Evolutionary conservation across 2,329 filamentous ascomycete species (phyloP).

Genomic region (Teratosphaeria destructans): DNA sequence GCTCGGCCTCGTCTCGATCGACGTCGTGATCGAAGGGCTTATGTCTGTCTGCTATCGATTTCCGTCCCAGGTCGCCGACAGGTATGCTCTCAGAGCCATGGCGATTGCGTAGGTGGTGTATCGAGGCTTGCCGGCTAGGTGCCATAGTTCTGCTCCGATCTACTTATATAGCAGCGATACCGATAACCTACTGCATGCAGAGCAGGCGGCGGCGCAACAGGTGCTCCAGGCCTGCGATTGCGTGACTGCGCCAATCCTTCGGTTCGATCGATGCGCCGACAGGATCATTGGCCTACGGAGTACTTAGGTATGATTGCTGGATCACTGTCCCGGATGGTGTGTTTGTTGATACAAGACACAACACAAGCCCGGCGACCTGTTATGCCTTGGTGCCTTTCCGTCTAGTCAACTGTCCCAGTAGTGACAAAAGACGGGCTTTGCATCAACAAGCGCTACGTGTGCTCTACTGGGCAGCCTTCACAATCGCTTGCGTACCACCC

Average conservation of each 20-base stretch:
- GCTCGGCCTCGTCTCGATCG: conserved; percentile 1
- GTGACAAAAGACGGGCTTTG: neutral
- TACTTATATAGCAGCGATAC: neutral
- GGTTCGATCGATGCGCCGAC: neutral
- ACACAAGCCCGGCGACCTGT: neutral
- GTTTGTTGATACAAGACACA: neutral
- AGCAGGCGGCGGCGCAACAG: neutral
- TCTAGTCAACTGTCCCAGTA: neutral
- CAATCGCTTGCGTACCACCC: neutral
- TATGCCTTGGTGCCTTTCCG: neutral
- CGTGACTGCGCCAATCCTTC: neutral
- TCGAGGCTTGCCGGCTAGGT: conserved; percentile 11
- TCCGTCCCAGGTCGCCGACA: conserved; percentile 5
- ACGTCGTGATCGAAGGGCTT: neutral
- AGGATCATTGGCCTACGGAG: neutral
- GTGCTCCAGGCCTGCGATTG: neutral
- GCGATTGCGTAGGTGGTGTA: conserved; percentile 18
- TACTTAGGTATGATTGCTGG: neutral
- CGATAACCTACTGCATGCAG: neutral
- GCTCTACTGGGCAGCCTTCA: neutral
- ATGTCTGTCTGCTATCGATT: conserved; percentile 1
- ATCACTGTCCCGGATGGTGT: neutral
- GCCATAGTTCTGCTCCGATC: conserved; percentile 5
- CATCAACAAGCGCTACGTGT: neutral
- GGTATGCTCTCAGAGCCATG: conserved; percentile 8